Evolutionary conservation across 495 filamentous ascomycete species (phyloP).

Genomic region (Lepidopterella palustris): DNA sequence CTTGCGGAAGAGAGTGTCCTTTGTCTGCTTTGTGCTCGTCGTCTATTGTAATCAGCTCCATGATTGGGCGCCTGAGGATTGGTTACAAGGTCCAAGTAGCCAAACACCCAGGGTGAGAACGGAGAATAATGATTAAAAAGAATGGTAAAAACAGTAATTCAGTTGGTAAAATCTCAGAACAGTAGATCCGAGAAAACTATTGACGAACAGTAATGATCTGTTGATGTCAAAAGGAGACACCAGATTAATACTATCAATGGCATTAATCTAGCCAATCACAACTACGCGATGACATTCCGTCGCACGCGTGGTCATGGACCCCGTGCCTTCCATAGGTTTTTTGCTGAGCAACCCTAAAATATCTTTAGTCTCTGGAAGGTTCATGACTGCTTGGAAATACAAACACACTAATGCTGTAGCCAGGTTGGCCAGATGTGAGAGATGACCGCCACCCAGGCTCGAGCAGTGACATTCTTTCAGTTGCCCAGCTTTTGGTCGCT

Average conservation of each 20-base stretch:
- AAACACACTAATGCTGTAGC: not conserved
- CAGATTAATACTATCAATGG: not conserved
- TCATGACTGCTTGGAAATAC: not conserved
- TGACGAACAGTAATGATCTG: not conserved
- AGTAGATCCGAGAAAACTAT: not conserved
- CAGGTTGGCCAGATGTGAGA: not conserved
- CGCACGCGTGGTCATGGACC: not conserved
- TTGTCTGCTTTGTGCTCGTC: not conserved
- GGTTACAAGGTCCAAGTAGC: not conserved
- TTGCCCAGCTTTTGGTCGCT: not conserved
- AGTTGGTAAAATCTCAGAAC: not conserved
- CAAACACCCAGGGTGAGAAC: not conserved
- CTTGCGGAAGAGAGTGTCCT: not conserved
- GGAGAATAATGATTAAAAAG: not conserved
- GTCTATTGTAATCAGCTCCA: not conserved
- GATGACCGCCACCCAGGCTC: not conserved
- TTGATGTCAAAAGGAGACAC: not conserved
- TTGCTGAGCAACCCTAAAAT: not conserved
- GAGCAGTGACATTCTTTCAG: not conserved
- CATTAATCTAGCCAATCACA: not conserved
- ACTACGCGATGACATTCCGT: not conserved
- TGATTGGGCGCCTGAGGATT: not conserved
- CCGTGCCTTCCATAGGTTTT: not conserved
- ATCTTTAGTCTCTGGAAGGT: not conserved
- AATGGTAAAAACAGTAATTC: not conserved